phyloP scores from a whole-genome alignment of 148 eudicot species.

The Diospyros kaki region DNA sequence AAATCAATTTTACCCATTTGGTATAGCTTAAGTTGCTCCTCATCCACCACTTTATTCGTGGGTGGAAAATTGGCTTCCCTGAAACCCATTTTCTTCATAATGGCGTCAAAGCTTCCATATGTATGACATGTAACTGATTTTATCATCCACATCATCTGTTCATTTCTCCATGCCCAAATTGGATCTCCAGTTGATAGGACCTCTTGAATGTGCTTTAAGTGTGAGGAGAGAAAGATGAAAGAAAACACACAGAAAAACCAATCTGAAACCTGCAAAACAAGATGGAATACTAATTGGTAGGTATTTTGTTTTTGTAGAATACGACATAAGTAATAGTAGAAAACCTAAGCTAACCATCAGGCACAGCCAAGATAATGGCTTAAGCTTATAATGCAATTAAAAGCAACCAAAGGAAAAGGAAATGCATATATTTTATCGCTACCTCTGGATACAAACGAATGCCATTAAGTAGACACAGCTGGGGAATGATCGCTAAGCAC shows the following conservation, averaged over 20 bases:
- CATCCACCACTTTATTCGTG: slow-evolving; percentile 56
- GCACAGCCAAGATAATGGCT: too few relatives aligned
- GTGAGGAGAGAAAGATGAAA: slow-evolving; percentile 37
- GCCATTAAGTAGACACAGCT: slow-evolving; percentile 3
- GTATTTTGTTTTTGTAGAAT: not conserved
- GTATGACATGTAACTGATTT: slow-evolving; percentile 27
- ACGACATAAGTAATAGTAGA: not conserved
- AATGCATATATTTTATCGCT: not conserved
- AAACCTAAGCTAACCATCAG: not conserved
- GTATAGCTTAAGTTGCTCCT: slow-evolving; percentile 37
- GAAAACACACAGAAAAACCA: slow-evolving; percentile 34
- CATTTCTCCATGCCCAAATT: slow-evolving; percentile 33
- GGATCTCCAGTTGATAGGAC: slow-evolving; percentile 23
- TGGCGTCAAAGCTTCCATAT: slow-evolving; percentile 39
- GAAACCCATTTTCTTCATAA: slow-evolving; percentile 39
- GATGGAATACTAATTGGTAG: not conserved
- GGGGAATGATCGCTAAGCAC: slow-evolving; percentile 16
- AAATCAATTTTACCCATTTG: slow-evolving; percentile 50
- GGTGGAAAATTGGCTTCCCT: slow-evolving; percentile 39
- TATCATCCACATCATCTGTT: slow-evolving; percentile 41
- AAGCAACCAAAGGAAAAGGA: too few relatives aligned
- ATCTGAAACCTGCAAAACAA: slow-evolving; percentile 38
- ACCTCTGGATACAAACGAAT: not conserved
- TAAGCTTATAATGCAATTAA: too few relatives aligned
- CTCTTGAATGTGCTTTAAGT: slow-evolving; percentile 33